These are phyloP conservation scores for Extremus antarcticus DNA, from an alignment of 495 filamentous ascomycete species.

Conservation along the genomic window DNA sequence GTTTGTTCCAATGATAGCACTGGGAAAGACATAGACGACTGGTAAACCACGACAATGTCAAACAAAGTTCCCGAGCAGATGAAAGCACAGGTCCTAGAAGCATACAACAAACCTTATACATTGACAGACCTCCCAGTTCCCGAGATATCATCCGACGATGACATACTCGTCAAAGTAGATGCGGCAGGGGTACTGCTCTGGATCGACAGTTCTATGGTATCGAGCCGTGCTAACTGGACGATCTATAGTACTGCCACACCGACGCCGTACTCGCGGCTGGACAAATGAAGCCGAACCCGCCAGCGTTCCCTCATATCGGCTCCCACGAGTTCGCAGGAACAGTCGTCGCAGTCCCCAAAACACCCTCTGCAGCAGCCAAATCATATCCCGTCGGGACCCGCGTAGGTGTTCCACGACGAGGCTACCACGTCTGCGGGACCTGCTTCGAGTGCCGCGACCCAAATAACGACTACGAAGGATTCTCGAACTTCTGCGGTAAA, in stretches of 20 bases:
- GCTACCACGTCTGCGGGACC: constrained; percentile 36
- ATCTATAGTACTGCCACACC: constrained; percentile 44
- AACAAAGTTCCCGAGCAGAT: constrained; percentile 5
- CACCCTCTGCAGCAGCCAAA: constrained; percentile 25
- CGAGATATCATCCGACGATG: constrained; percentile 32
- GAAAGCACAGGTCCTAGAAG: constrained; percentile 16
- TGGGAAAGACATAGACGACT: too few relatives aligned
- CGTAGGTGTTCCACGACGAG: constrained; percentile 36
- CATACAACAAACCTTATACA: constrained; percentile 42
- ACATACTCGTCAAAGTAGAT: constrained; percentile 46
- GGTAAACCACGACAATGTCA: too few relatives aligned
- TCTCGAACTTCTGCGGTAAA: constrained; percentile 27
- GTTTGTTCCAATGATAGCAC: too few relatives aligned
- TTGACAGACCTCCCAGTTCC: constrained; percentile 39
- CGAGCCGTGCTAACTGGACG: too few relatives aligned
- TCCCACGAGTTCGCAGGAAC: constrained; percentile 50
- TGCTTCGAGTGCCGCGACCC: constrained; percentile 39
- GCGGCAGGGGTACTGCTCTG: constrained; percentile 33
- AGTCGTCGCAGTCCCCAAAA: constrained; percentile 35
- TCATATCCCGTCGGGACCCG: constrained; percentile 37
- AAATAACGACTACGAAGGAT: constrained; percentile 37
- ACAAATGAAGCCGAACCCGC: constrained; percentile 22
- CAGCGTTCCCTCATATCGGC: constrained; percentile 38
- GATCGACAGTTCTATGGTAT: too few relatives aligned
- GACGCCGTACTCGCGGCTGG: constrained; percentile 42